phyloP scores from a whole-genome alignment of 228 moss, liverwort and hornwort species.

The Sphagnum fallax region DNA sequence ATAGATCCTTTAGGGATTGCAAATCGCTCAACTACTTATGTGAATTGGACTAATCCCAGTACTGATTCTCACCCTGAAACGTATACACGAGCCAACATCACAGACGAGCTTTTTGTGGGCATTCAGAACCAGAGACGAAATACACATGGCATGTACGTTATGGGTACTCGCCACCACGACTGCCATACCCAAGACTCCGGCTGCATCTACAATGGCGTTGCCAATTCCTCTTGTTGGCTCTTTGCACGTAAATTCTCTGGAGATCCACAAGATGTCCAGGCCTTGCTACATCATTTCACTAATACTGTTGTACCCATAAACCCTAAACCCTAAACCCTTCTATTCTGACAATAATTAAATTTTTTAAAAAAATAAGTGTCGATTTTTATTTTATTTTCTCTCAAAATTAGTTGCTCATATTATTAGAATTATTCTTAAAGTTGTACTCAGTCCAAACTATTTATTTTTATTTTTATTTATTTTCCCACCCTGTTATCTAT shows the following conservation, averaged over 20 bases:
- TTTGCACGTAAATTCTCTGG: constrained; percentile 28
- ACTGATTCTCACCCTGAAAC: constrained; percentile 6
- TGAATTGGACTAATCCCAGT: constrained; percentile 15
- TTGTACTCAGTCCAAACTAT: too few species aligned
- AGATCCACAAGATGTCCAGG: background rate
- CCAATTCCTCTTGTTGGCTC: constrained; percentile 15
- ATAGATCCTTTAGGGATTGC: constrained; percentile 35
- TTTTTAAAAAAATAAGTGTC: too few species aligned
- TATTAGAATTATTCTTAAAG: too few species aligned
- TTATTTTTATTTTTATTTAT: too few species aligned
- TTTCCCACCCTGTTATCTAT: too few species aligned
- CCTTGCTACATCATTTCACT: background rate
- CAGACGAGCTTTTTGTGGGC: constrained; percentile 8
- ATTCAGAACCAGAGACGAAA: constrained; percentile 34
- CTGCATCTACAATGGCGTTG: constrained; percentile 25
- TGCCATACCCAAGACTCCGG: constrained; percentile 1
- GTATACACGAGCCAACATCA: constrained; percentile 5
- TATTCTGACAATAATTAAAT: too few species aligned
- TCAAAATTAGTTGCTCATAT: too few species aligned
- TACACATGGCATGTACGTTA: constrained; percentile 29
- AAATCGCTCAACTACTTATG: constrained; percentile 30
- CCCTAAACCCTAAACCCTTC: too few species aligned
- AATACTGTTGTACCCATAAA: too few species aligned
- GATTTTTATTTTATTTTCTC: too few species aligned
- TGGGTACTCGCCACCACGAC: constrained; percentile 6